Evolutionary conservation across 2,329 filamentous ascomycete species (phyloP).

Genomic region (Alternaria postmessia): DNA sequence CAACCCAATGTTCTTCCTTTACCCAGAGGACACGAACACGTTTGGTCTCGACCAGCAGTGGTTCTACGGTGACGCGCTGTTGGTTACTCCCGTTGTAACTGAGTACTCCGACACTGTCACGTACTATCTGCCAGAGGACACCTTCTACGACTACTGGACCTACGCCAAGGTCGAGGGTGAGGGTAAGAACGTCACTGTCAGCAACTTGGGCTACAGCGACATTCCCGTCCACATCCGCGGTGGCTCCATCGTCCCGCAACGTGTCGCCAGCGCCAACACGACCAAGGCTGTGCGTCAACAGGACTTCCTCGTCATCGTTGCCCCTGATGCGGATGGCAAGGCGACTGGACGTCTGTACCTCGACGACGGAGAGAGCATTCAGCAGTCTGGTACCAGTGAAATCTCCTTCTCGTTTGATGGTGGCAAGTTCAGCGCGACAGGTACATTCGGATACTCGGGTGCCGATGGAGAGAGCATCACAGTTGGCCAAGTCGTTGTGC

Average conservation of each 20-base stretch:
- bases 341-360: constrained; percentile 76
- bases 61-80: constrained; percentile 66
- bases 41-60: constrained; percentile 64
- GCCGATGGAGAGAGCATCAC: constrained; percentile 35
- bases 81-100: constrained; percentile 65
- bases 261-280: constrained; percentile 65
- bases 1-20: constrained; percentile 76
- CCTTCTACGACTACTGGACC: constrained; percentile 69
- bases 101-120: constrained; percentile 62
- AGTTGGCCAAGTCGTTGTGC: constrained; percentile 36
- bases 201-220: constrained; percentile 57
- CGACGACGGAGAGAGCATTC: constrained; percentile 76
- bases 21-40: constrained; percentile 65
- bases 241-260: constrained; percentile 70
- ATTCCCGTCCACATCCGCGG: constrained; percentile 75
- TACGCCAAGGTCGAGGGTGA: constrained; percentile 56
- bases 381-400: constrained; percentile 64
- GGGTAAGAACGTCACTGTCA: constrained; percentile 55
- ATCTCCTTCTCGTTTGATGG: constrained; percentile 68
- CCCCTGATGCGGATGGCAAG: constrained; percentile 67
- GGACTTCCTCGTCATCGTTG: constrained; percentile 75
- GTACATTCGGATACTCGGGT: constrained; percentile 61
- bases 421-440: constrained; percentile 61
- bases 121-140: constrained; percentile 65
- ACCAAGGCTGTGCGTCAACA: constrained; percentile 70